A percentile compares a stretch with the other conserved stretches of the same genome.
These are phyloP conservation scores for Hyphopichia wangnamkhiaoensis DNA, from an alignment of 1,139 yeast species.

Conservation along the genomic window DNA sequence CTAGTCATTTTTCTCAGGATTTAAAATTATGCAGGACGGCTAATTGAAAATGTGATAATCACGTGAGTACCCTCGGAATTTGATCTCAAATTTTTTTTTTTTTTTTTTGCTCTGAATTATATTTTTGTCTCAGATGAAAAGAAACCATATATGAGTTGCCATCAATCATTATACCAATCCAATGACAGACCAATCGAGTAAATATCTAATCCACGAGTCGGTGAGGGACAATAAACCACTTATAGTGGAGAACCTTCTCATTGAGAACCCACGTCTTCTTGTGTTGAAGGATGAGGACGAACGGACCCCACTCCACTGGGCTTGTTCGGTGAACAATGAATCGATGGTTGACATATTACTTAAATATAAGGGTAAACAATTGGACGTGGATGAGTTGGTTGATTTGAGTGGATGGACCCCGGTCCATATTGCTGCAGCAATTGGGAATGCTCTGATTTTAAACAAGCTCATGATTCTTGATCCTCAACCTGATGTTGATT, in stretches of 20 bases:
- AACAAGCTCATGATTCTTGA: slow-evolving; percentile 31
- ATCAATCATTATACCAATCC: slow-evolving; percentile 2
- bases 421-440: slow-evolving; percentile 75
- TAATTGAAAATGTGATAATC: too few species aligned
- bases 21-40: too few species aligned
- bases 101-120: too few species aligned
- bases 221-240: slow-evolving; percentile 56
- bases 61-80: too few species aligned
- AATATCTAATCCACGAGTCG: slow-evolving; percentile 54
- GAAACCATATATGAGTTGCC: too few species aligned
- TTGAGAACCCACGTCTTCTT: slow-evolving; percentile 48
- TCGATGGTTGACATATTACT: slow-evolving; percentile 56
- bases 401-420: slow-evolving; percentile 92
- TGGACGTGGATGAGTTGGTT: slow-evolving; percentile 65
- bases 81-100: too few species aligned
- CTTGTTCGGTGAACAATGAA: slow-evolving; percentile 62
- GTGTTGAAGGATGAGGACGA: slow-evolving; percentile 65
- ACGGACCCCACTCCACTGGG: slow-evolving; percentile 89
- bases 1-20: too few species aligned
- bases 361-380: slow-evolving; percentile 31
- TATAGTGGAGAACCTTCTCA: slow-evolving; percentile 49
- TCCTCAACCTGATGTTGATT: slow-evolving; percentile 38
- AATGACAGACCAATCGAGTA: slow-evolving; percentile 10
- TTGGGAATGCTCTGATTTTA: slow-evolving; percentile 63
- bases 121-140: too few species aligned